Evolutionary conservation across 352 stramenopile genomes (phyloP), one percentile per base, ranked within the genome.

Genomic region (Plasmopara muralis): DNA sequence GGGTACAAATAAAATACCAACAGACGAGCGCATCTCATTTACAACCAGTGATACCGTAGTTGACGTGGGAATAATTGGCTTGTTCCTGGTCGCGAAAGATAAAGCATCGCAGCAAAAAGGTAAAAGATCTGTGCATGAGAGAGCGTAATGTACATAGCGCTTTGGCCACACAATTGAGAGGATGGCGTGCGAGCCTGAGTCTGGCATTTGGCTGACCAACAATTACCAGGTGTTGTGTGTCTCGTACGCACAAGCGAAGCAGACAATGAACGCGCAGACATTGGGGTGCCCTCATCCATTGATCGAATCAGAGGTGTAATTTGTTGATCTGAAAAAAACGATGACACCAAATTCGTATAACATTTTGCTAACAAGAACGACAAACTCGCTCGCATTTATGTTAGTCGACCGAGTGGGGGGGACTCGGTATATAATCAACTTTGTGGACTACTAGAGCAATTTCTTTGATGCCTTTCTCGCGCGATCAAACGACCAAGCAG

Each of bases 391-490:
- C n/a, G n/a, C n/a, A n/a, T n/a, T n/a, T n/a, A n/a, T n/a, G n/a
- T n/a, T n/a, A n/a, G n/a, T n/a, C n/a, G 41, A 46, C 13, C 9
- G 25, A 46, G 6, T 34, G 41, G 20, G n/a, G n/a, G n/a, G n/a
- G 20, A 10, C 31, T 31, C 15, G 47, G 0, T 70, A 66, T 12
- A 25, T 16, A 60, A 47, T 60, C 0, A 68, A 64, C 5, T 61
- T 64, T 38, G 25, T 64, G 3, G 16, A 68, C 12, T 33, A 60
- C 18, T 35, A 55, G 9, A 34, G 25, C 9, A 64, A 68, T 9
- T 68, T 64, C 34, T 60, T 45, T 13, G 3, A 47, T 3, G 35
- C 59, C 6, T 53, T 68, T 25, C 34, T 61, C n/a, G 52, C 38
- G 1, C 48, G 50, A 2, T 59, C 38, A 3, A 59, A 58, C 29